Evolutionary conservation across 805 yeast genomes (phyloP).

Genomic region (Starmera dryadoides): DNA sequence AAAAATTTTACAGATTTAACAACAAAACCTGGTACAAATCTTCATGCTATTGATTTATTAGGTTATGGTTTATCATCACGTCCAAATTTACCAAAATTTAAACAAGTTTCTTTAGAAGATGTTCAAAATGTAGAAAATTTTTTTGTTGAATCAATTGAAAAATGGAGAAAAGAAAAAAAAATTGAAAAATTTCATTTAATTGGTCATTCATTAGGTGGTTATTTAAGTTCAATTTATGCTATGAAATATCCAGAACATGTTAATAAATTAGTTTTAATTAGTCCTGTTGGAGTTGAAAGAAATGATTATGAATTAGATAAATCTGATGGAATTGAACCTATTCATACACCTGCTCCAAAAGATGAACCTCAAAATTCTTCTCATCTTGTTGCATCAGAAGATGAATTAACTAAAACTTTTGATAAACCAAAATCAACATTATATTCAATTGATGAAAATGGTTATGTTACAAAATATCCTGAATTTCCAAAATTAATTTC

Average conservation of each 20-base stretch:
- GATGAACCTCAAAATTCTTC: background rate
- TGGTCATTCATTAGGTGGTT: constrained; percentile 72
- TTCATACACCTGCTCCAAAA: constrained; percentile 1
- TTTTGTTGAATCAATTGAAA: constrained; percentile 43
- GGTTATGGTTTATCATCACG: constrained; percentile 61
- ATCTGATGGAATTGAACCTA: too few relatives aligned
- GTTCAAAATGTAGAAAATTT: constrained; percentile 24
- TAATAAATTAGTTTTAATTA: constrained; percentile 44
- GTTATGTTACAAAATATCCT: constrained; percentile 28
- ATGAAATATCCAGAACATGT: constrained; percentile 46
- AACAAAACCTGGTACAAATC: constrained; percentile 41
- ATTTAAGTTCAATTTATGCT: constrained; percentile 53
- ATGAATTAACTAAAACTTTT: constrained; percentile 10
- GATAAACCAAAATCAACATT: constrained; percentile 13
- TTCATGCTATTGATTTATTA: constrained; percentile 54
- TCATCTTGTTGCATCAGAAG: too few relatives aligned
- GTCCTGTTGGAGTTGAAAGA: constrained; percentile 72
- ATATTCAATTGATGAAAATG: constrained; percentile 20
- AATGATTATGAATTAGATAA: constrained; percentile 27
- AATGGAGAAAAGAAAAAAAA: constrained; percentile 43
- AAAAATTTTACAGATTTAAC: constrained; percentile 51
- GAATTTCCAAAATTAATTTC: constrained; percentile 27
- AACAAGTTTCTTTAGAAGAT: constrained; percentile 18
- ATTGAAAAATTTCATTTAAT: constrained; percentile 48
- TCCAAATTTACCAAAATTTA: constrained; percentile 27